Percentiles rank a stretch among this genome's conserved stretches.
These are phyloP conservation scores for Paecilomyces sp. DNA, from an alignment of 2,329 filamentous ascomycete species.

Conservation along the genomic window DNA sequence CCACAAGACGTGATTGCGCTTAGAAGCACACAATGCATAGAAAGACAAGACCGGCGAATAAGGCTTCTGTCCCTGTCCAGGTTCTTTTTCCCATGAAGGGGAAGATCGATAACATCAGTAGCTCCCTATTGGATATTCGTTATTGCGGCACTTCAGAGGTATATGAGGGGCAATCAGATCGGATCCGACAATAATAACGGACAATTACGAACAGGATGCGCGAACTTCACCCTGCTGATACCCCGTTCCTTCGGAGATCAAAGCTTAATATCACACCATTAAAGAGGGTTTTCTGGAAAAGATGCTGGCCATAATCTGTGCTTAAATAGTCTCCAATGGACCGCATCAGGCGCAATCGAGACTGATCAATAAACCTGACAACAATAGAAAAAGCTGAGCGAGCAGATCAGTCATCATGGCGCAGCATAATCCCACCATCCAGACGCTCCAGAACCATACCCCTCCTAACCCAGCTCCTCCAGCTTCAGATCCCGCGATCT, in stretches of 20 bases:
- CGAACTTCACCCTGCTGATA: neutral
- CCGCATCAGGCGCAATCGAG: neutral
- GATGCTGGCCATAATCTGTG: neutral
- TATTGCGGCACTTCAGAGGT: neutral
- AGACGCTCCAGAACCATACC: neutral
- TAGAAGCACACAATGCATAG: neutral
- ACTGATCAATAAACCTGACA: neutral
- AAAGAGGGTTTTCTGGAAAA: neutral
- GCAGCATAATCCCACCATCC: neutral
- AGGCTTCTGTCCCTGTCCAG: neutral
- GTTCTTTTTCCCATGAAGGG: neutral
- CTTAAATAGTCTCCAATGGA: neutral
- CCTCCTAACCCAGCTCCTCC: constrained; percentile 2
- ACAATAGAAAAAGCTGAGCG: neutral
- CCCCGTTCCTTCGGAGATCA: neutral
- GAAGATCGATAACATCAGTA: neutral
- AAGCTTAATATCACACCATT: neutral
- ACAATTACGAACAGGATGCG: neutral
- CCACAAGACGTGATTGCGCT: neutral
- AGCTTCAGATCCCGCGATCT: constrained; percentile 33
- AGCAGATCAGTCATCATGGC: neutral
- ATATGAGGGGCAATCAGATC: neutral
- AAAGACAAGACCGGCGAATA: neutral
- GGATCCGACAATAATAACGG: neutral
- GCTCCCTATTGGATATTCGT: neutral